Evolutionary conservation across 169 alveolate genomes (phyloP).

Genomic region (Babesia sp.): DNA sequence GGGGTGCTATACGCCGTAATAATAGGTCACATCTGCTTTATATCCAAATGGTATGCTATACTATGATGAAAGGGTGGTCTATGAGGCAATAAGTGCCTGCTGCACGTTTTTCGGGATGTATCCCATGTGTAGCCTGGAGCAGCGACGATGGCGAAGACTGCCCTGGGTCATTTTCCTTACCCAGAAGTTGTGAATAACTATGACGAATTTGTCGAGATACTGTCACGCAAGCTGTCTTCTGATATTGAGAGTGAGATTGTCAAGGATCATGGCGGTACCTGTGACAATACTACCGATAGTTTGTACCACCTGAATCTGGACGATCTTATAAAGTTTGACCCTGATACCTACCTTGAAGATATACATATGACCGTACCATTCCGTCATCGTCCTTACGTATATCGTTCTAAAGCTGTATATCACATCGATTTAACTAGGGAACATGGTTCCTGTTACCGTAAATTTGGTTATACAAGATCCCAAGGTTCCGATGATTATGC

Average conservation of each 20-base stretch:
- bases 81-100: not conserved
- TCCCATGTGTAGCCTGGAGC: not conserved
- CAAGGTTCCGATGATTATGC: not conserved
- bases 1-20: too few species aligned
- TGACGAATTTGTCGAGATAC: not conserved
- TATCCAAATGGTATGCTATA: not conserved
- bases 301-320: conserved; percentile 12
- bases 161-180: not conserved
- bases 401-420: not conserved
- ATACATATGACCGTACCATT: conserved; percentile 1
- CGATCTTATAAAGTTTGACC: conserved; percentile 16
- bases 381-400: conserved; percentile 12
- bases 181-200: conserved; percentile 22
- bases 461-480: not conserved
- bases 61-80: not conserved
- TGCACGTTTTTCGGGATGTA: not conserved
- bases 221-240: not conserved
- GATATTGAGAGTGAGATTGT: not conserved
- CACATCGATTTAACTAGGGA: too few species aligned
- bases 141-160: conserved; percentile 1
- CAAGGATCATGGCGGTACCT: conserved; percentile 1
- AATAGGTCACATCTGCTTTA: not conserved
- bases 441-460: too few species aligned
- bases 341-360: not conserved
- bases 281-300: not conserved